Evolutionary conservation across 1,284 basidiomycete genomes (phyloP).

Genomic region (Cystobasidium pallidum): DNA sequence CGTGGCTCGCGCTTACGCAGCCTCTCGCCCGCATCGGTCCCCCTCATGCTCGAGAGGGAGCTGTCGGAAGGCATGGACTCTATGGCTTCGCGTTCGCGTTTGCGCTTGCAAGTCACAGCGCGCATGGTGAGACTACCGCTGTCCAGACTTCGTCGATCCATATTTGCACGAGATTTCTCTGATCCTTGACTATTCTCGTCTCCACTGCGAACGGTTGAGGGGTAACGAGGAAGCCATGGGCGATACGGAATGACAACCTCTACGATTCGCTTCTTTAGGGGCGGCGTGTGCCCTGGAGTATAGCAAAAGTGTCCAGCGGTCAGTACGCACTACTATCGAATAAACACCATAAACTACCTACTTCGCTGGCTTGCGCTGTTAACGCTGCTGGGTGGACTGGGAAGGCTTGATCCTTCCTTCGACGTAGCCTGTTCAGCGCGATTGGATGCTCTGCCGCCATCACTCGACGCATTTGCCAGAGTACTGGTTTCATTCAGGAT

Average conservation of each 20-base stretch:
- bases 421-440: not conserved
- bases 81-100: not conserved
- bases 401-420: not conserved
- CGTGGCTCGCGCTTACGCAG: not conserved
- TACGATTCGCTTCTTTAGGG: conserved; percentile 13
- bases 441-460: not conserved
- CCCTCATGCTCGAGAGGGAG: not conserved
- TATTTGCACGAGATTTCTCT: not conserved
- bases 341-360: not conserved
- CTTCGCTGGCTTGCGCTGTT: not conserved
- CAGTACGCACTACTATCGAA: not conserved
- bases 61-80: not conserved
- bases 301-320: not conserved
- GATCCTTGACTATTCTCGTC: conserved; percentile 8
- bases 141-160: not conserved
- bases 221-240: conserved; percentile 20
- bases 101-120: not conserved
- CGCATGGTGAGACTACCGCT: not conserved
- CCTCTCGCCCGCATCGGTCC: not conserved
- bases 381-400: conserved; percentile 10
- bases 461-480: not conserved
- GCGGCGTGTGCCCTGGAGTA: not conserved
- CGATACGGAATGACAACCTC: conserved; percentile 42
- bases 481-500: too few relatives aligned
- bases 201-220: not conserved